These are phyloP conservation scores for Acmispon strigosus DNA, from an alignment of 306 rosid species.

Conservation along the genomic window DNA sequence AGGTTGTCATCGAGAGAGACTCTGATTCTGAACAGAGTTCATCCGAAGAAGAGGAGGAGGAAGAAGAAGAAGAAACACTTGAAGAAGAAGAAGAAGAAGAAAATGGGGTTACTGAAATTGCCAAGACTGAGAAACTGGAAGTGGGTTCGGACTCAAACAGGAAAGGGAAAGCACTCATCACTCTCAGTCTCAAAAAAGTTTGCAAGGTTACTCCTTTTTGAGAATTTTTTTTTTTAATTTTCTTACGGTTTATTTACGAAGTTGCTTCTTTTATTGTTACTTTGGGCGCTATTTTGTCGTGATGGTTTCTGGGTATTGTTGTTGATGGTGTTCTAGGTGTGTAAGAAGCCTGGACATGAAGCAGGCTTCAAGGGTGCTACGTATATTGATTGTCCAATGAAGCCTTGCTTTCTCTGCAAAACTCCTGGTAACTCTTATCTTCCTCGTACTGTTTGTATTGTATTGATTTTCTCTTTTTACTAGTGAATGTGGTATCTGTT, in stretches of 20 bases:
- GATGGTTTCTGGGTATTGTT: background rate
- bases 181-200: slow-evolving; percentile 65
- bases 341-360: slow-evolving; percentile 90
- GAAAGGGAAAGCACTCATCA: slow-evolving; percentile 61
- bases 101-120: slow-evolving; percentile 17
- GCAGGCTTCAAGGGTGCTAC: slow-evolving; percentile 97
- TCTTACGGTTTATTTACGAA: background rate
- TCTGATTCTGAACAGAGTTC: slow-evolving; percentile 73
- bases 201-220: slow-evolving; percentile 55
- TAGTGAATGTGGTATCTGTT: background rate
- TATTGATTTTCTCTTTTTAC: background rate
- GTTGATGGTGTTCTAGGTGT: slow-evolving; percentile 44
- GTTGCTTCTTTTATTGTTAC: background rate
- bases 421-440: slow-evolving; percentile 54
- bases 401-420: slow-evolving; percentile 96
- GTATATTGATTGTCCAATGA: slow-evolving; percentile 95
- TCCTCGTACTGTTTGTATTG: background rate
- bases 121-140: slow-evolving; percentile 27
- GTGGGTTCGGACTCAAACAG: slow-evolving; percentile 29
- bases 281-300: background rate
- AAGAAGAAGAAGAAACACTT: slow-evolving; percentile 12
- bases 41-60: slow-evolving; percentile 56
- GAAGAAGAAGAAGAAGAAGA: slow-evolving; percentile 20
- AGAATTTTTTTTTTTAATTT: background rate
- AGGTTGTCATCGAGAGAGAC: slow-evolving; percentile 62